Conservation (phyloP, 352 stramenopile species). For the Peronospora tabacina region DNA sequence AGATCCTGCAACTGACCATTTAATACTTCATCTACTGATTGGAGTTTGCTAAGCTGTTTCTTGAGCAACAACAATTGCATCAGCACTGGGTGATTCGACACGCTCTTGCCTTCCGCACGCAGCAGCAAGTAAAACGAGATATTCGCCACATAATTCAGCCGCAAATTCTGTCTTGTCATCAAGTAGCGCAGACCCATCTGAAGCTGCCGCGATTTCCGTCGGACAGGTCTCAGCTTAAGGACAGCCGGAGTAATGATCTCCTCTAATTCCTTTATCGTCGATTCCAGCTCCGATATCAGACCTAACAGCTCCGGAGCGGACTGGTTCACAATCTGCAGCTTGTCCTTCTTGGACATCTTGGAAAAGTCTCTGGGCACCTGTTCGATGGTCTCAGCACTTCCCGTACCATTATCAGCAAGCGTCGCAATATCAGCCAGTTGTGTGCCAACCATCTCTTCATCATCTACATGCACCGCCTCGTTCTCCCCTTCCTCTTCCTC, state of each 20-base stretch:
- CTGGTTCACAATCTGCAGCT: slow-evolving; percentile 83
- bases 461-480: slow-evolving; percentile 32
- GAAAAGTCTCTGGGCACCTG: slow-evolving; percentile 76
- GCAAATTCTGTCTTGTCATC: slow-evolving; percentile 68
- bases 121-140: slow-evolving; percentile 84
- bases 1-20: slow-evolving; percentile 55
- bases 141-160: slow-evolving; percentile 82
- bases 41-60: slow-evolving; percentile 65
- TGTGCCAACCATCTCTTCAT: slow-evolving; percentile 59
- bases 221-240: slow-evolving; percentile 60
- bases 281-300: slow-evolving; percentile 57
- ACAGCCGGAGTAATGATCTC: slow-evolving; percentile 62
- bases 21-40: slow-evolving; percentile 47
- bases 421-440: slow-evolving; percentile 72
- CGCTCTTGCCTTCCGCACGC: slow-evolving; percentile 69
- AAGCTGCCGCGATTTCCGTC: slow-evolving; percentile 44
- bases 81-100: slow-evolving; percentile 70
- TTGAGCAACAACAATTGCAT: slow-evolving; percentile 68
- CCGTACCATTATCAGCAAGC: slow-evolving; percentile 44
- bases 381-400: slow-evolving; percentile 48
- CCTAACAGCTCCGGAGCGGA: slow-evolving; percentile 73
- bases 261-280: slow-evolving; percentile 55
- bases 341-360: slow-evolving; percentile 83
- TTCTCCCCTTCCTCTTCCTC: slow-evolving; percentile 40
- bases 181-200: slow-evolving; percentile 69